phyloP scores from a whole-genome alignment of 2,329 filamentous ascomycete species.

The Ascochyta rabiei region DNA sequence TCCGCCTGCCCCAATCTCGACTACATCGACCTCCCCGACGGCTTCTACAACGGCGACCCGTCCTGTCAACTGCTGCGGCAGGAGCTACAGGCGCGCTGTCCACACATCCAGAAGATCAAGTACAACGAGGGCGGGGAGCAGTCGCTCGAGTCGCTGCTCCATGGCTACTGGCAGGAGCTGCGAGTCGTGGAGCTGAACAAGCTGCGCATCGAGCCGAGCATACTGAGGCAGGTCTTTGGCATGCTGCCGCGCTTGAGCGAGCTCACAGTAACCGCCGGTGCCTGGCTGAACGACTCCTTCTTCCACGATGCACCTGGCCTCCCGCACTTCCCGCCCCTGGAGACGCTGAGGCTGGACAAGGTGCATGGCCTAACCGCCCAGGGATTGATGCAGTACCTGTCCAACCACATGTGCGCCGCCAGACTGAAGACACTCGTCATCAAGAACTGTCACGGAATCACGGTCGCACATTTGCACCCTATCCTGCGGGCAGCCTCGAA shows the following conservation, averaged over 20 bases:
- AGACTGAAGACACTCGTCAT: conserved; percentile 72
- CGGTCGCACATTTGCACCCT: conserved; percentile 64
- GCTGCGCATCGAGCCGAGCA: conserved; percentile 71
- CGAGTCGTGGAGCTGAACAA: conserved; percentile 74
- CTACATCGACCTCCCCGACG: conserved; percentile 90
- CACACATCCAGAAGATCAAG: conserved; percentile 85
- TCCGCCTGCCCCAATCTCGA: conserved; percentile 83
- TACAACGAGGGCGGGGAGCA: conserved; percentile 80
- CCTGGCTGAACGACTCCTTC: conserved; percentile 76
- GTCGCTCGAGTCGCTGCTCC: conserved; percentile 72
- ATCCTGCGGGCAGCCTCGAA: conserved; percentile 64
- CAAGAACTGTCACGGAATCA: conserved; percentile 70
- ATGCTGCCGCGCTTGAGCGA: conserved; percentile 72
- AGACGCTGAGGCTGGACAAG: conserved; percentile 74
- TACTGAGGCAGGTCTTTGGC: conserved; percentile 73
- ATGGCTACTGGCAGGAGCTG: conserved; percentile 71
- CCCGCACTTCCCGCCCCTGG: conserved; percentile 75
- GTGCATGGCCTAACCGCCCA: conserved; percentile 72
- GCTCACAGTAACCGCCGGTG: conserved; percentile 73
- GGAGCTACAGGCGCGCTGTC: conserved; percentile 83
- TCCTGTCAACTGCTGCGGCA: conserved; percentile 77
- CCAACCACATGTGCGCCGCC: conserved; percentile 59
- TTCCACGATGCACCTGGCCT: conserved; percentile 70
- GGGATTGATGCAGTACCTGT: conserved; percentile 73
- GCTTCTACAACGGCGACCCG: conserved; percentile 81